Base-by-base conservation (phyloP, 148 eudicot genomes). In the Spergularia bocconei region DNA sequence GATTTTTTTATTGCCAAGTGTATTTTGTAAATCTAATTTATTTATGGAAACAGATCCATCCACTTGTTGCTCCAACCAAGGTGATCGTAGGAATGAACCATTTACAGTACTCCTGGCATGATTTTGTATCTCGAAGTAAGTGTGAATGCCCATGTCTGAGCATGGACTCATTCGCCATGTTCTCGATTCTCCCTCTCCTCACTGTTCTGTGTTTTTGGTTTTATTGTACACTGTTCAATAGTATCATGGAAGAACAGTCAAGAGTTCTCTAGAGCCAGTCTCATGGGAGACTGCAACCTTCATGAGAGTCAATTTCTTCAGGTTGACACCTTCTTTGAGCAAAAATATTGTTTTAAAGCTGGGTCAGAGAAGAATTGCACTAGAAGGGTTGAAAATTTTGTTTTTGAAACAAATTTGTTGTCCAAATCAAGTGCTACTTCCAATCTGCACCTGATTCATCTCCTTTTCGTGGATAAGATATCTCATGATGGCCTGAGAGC, bases 61-160 rank as follows among this genome's bases (percentile, higher is more conserved):
- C 99, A 41, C 75, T 95, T 89, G 99, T 91, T 23, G 62, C 74
- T 41, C 99, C 99, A 51, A 95, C 99, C 47, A 62, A 77, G 79
- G 12, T 12, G 6, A 85, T 95, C 66, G 88, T 95, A 36, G 25
- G 39, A 13, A 82, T 88, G 81, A 53, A 82, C 50, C 78, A 76
- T 71, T 65, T 85, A 77, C 53, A 13, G 15, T 95, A 95, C 80
- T 87, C 97, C 20, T 95, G 99, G 99, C 99, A 95, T 86, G 98
- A 92, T 81, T 78, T 95, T 76, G 92, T 92, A 61, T 95, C 99
- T 48, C 80, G 83, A 82, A 60, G 99, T 95, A 89, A 91, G 96
- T 76, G 51, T 19, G 63, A 16, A 51, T 53, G 23, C 69, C 58
- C 44, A 19, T 65, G 55, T 36, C 51, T 72, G 25, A 67, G 13